Evolutionary conservation across 1,284 basidiomycete genomes (phyloP).

Genomic region (Gymnopus androsaceus): DNA sequence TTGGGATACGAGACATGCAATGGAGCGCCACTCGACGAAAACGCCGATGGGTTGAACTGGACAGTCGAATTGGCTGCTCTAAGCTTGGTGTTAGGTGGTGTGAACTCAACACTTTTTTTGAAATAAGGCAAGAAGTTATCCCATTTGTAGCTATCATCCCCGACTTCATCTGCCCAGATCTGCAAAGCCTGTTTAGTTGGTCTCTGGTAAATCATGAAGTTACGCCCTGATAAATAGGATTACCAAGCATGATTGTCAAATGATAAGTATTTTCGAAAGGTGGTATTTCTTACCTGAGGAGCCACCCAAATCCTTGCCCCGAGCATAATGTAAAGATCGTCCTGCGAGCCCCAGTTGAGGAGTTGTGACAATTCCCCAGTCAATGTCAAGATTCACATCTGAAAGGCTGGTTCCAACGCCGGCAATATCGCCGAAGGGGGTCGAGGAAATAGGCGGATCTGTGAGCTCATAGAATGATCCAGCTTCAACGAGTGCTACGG

Average conservation of each 20-base stretch:
- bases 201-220: neutral
- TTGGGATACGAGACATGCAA: neutral
- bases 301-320: slow-evolving; percentile 25
- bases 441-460: no score
- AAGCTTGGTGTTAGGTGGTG: neutral
- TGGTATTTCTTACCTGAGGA: slow-evolving; percentile 14
- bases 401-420: no score
- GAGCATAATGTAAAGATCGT: slow-evolving; percentile 17
- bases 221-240: neutral
- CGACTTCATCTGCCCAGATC: neutral
- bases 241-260: no score
- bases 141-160: neutral
- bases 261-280: no score
- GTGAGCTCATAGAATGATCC: neutral
- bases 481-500: slow-evolving; percentile 7
- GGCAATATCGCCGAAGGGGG: no score
- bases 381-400: no score
- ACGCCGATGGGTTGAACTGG: neutral
- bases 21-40: neutral
- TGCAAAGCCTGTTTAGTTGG: neutral
- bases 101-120: neutral
- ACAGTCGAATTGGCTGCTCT: neutral
- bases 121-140: neutral
- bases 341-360: slow-evolving; percentile 20
- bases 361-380: slow-evolving; percentile 6